These are phyloP conservation scores for Umbilicus rupestris DNA, from an alignment of 164 flowering plant genomes.

Conservation along the genomic window DNA sequence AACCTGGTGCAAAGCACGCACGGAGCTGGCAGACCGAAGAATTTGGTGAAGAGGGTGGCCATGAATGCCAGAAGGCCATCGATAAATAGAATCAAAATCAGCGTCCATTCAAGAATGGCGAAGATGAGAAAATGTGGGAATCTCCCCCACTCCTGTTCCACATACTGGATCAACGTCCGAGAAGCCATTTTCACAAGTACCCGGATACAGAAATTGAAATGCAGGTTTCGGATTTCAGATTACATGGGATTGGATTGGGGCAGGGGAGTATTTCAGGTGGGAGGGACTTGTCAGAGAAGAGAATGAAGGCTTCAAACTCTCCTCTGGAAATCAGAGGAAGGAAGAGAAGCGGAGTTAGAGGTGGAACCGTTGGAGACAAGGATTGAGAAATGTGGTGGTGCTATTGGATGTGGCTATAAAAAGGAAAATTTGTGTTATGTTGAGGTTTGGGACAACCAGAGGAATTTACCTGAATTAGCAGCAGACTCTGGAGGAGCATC, in stretches of 20 bases:
- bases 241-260: not conserved
- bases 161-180: slow-evolving; percentile 28
- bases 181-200: slow-evolving; percentile 18
- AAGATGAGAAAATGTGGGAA: slow-evolving; percentile 44
- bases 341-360: slow-evolving; percentile 5
- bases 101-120: slow-evolving; percentile 64
- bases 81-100: slow-evolving; percentile 51
- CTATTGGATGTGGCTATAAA: slow-evolving; percentile 19
- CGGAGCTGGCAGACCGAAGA: slow-evolving; percentile 59
- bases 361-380: not conserved
- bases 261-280: too few species aligned
- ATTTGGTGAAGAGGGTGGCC: slow-evolving; percentile 47
- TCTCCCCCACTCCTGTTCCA: slow-evolving; percentile 52
- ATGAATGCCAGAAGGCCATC: slow-evolving; percentile 59
- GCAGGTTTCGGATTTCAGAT: not conserved
- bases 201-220: not conserved
- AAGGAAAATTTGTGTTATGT: slow-evolving; percentile 17
- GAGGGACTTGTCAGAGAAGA: not conserved
- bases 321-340: not conserved
- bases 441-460: not conserved
- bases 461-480: slow-evolving; percentile 42
- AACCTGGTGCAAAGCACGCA: slow-evolving; percentile 77
- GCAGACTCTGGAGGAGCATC: slow-evolving; percentile 20
- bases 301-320: slow-evolving; percentile 12
- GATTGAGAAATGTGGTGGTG: slow-evolving; percentile 18